Evolutionary conservation across 2,329 filamentous ascomycete species (phyloP).

Genomic region (Aspergillus pseudoterreus): DNA sequence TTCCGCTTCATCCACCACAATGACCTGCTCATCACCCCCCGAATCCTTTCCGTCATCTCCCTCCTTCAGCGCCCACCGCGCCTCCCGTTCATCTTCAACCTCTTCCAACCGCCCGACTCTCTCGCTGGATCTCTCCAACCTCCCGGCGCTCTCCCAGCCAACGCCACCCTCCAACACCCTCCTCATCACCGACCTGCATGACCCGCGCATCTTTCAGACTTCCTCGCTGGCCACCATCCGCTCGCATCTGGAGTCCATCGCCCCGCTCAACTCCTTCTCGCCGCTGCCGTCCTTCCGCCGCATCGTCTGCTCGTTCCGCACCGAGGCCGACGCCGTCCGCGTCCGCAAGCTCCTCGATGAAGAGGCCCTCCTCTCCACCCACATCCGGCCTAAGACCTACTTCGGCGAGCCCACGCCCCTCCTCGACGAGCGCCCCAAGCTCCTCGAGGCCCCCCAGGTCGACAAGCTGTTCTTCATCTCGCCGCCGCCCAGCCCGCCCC

Average conservation of each 20-base stretch:
- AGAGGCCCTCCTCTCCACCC: conserved; percentile 28
- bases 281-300: conserved; percentile 49
- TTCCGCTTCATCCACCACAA: conserved; percentile 9
- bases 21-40: conserved; percentile 21
- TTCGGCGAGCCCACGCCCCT: conserved; percentile 53
- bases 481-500: conserved; percentile 60
- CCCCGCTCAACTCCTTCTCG: conserved; percentile 48
- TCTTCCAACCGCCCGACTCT: conserved; percentile 33
- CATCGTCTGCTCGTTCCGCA: conserved; percentile 49
- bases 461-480: conserved; percentile 65
- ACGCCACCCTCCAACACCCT: conserved; percentile 50
- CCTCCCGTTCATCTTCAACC: conserved; percentile 22
- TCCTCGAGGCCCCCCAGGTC: conserved; percentile 54
- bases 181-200: conserved; percentile 47
- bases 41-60: conserved; percentile 23
- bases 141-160: conserved; percentile 45
- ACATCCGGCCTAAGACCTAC: conserved; percentile 44
- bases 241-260: conserved; percentile 38
- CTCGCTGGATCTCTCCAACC: conserved; percentile 44
- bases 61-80: conserved; percentile 17
- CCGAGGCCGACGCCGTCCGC: conserved; percentile 38
- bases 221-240: conserved; percentile 42
- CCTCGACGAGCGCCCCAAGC: conserved; percentile 36
- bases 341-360: conserved; percentile 44
- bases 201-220: conserved; percentile 46